Evolutionary conservation across 306 rosid genomes (phyloP).

Genomic region (Myrica gale): DNA sequence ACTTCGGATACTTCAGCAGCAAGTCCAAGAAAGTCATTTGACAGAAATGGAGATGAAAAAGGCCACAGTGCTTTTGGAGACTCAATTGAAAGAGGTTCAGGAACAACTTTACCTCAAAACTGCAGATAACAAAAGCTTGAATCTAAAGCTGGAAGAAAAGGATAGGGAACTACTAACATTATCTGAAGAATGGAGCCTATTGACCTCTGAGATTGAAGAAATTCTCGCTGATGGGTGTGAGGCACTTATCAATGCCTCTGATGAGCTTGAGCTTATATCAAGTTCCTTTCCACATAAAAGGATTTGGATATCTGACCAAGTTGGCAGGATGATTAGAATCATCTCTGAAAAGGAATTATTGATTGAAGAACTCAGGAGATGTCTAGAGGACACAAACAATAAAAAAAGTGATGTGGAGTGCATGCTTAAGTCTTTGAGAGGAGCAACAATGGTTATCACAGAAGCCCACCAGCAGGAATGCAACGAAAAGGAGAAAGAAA

Average conservation of each 20-base stretch:
- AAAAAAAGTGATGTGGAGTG: slow-evolving; percentile 74
- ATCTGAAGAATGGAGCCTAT: slow-evolving; percentile 66
- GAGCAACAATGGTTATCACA: slow-evolving; percentile 73
- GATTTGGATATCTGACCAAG: slow-evolving; percentile 92
- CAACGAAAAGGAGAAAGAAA: slow-evolving; percentile 58
- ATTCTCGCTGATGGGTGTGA: slow-evolving; percentile 68
- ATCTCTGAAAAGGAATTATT: slow-evolving; percentile 75
- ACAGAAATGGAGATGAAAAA: slow-evolving; percentile 73
- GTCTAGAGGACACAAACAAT: slow-evolving; percentile 85
- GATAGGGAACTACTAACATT: slow-evolving; percentile 48
- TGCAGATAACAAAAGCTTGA: slow-evolving; percentile 52
- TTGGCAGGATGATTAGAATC: slow-evolving; percentile 54
- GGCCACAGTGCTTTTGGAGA: slow-evolving; percentile 46
- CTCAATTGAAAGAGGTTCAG: slow-evolving; percentile 57
- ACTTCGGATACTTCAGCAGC: slow-evolving; percentile 66
- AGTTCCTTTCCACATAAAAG: slow-evolving; percentile 76
- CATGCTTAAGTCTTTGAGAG: slow-evolving; percentile 87
- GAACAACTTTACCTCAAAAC: slow-evolving; percentile 42
- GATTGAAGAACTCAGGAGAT: slow-evolving; percentile 70
- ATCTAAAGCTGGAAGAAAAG: slow-evolving; percentile 52
- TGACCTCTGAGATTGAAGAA: slow-evolving; percentile 77
- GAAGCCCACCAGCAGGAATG: slow-evolving; percentile 84
- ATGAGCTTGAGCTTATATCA: slow-evolving; percentile 58
- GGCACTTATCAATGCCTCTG: slow-evolving; percentile 64
- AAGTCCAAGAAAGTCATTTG: slow-evolving; percentile 60